Evolutionary conservation across 2,329 filamentous ascomycete genomes (phyloP), one percentile per base, ranked within the genome.

Genomic region (Hymenoscyphus repandus): DNA sequence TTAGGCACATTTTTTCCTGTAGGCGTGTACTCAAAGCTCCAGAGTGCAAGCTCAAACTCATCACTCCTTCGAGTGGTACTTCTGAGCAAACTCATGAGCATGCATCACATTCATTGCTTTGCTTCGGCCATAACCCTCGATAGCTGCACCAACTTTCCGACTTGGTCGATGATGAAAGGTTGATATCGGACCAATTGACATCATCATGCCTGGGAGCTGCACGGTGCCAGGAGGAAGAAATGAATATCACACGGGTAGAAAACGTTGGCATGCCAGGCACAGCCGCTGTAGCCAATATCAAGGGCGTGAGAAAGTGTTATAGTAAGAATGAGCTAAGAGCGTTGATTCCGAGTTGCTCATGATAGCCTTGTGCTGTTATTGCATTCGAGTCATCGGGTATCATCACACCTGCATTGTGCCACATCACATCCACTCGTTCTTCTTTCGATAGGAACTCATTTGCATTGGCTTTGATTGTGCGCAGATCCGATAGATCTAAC

Each of bases 321-420:
- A 70, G 66, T 3, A 70, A 53, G 45, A 65, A 69, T 17, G 65
- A 62, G 2, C 59, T 68, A 1, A 70, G 37, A 20, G 59, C 58
- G 41, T 71, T 71, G 1, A 60, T 64, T 33, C 66, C 67, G 6
- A 68, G 55, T 27, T 68, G 64, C 2, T 67, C 52, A 44, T 71
- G 68, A 49, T 67, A 61, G 31, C 66, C 65, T 58, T 67, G 47
- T 43, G 44, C 51, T 6, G 57, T 57, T 44, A 12, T 34, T 42
- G 7, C 51, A 49, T 34, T 58, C 27, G 17, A 52, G 50, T 47
- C 37, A 13, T 59, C 61, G 0, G 67, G 65, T 7, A 52, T 54
- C 67, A 70, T 70, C 10, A 72, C 65, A 17, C 64, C 67, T 22
- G 69, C 68, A 49, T 68, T 69, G 50, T 69, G 66, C 53, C 64